Evolutionary conservation across 2,329 filamentous ascomycete species (phyloP).

Genomic region (Apiospora koreana): DNA sequence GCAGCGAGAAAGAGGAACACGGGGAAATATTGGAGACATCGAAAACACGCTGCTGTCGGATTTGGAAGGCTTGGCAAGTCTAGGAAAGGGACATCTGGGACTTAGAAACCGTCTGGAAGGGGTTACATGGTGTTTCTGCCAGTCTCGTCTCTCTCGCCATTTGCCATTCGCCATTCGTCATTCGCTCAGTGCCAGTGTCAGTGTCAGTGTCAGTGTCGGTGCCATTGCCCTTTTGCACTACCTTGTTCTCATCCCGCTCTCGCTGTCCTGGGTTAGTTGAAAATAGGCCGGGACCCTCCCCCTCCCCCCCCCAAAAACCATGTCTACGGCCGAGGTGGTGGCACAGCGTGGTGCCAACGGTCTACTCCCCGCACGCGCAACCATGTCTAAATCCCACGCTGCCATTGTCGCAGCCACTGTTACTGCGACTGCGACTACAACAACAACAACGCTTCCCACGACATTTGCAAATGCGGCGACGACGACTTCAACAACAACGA

Average conservation of each 20-base stretch:
- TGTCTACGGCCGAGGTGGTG: slow-evolving; percentile 36
- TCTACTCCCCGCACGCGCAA: slow-evolving; percentile 30
- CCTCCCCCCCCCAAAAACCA: slow-evolving; percentile 12
- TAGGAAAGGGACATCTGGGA: slow-evolving; percentile 20
- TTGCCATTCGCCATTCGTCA: neutral
- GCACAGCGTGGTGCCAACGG: slow-evolving; percentile 29
- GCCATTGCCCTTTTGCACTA: no score
- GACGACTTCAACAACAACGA: slow-evolving; percentile 19
- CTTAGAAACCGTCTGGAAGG: neutral
- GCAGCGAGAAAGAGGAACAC: neutral
- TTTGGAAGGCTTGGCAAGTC: slow-evolving; percentile 13
- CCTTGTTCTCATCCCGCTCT: neutral
- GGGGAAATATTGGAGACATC: neutral
- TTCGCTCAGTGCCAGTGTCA: no score
- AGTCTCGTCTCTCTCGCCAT: neutral
- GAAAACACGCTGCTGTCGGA: neutral
- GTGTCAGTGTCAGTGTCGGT: no score
- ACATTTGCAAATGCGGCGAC: slow-evolving; percentile 8
- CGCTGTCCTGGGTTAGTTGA: neutral
- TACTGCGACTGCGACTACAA: slow-evolving; percentile 14
- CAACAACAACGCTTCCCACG: slow-evolving; percentile 14
- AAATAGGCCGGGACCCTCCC: slow-evolving; percentile 12
- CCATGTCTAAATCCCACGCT: slow-evolving; percentile 6
- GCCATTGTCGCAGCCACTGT: slow-evolving; percentile 11
- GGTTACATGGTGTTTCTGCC: slow-evolving; percentile 6